Evolutionary conservation across 2,329 filamentous ascomycete genomes (phyloP).

Genomic region (Rutstroemia sp.): DNA sequence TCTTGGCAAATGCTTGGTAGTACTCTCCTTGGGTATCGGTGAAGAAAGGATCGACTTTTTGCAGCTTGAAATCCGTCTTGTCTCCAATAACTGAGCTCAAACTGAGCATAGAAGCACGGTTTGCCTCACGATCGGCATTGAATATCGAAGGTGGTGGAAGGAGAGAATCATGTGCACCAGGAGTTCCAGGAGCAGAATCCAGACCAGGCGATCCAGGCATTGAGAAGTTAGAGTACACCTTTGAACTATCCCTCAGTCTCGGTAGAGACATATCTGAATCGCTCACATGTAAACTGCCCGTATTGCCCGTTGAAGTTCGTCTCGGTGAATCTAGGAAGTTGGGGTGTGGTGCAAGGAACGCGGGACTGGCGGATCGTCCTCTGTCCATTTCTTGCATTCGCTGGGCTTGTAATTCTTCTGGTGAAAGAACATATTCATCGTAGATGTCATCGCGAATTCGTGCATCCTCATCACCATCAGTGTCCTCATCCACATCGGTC

Average conservation of each 20-base stretch:
- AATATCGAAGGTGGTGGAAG: conserved; percentile 11
- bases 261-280: conserved; percentile 8
- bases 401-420: conserved; percentile 6
- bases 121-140: background rate
- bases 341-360: conserved; percentile 4
- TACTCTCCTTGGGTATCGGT: conserved; percentile 57
- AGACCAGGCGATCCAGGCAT: conserved; percentile 6
- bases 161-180: conserved; percentile 7
- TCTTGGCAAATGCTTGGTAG: conserved; percentile 49
- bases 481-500: conserved; percentile 7
- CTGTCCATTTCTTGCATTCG: background rate
- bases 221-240: conserved; percentile 3
- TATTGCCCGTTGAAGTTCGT: background rate
- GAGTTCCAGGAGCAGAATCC: conserved; percentile 5
- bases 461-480: conserved; percentile 1
- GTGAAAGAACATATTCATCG: conserved; percentile 9
- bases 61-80: conserved; percentile 53
- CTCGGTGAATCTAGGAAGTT: conserved; percentile 4
- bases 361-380: conserved; percentile 4
- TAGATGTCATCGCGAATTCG: conserved; percentile 5
- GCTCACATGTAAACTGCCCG: conserved; percentile 5
- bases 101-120: conserved; percentile 38
- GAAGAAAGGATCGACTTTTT: conserved; percentile 62
- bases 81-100: conserved; percentile 44
- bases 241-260: conserved; percentile 1